Percentiles rank a stretch among this genome's conserved stretches.
Evolutionary conservation across 768 basidiomycete genomes (phyloP).

Genomic region (Melanogaster broomeanus): DNA sequence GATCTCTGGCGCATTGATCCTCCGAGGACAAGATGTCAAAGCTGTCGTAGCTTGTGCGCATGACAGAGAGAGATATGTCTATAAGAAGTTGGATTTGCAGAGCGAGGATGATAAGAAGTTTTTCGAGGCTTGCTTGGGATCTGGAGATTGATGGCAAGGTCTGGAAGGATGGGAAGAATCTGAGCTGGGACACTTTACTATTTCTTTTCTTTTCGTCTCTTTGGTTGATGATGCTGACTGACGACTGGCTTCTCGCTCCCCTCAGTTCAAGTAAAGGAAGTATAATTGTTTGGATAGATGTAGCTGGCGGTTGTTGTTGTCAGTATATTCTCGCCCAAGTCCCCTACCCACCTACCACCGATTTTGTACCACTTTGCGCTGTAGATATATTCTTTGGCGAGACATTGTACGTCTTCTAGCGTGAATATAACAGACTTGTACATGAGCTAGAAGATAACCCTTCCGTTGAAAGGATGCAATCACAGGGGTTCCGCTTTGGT

Average conservation of each 20-base stretch:
- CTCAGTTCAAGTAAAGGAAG: constrained; percentile 24
- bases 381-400: too few relatives aligned
- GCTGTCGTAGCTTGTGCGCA: constrained; percentile 80
- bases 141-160: constrained; percentile 84
- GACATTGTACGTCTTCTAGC: too few relatives aligned
- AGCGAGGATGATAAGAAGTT: constrained; percentile 82
- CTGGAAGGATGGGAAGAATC: constrained; percentile 91
- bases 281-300: constrained; percentile 21
- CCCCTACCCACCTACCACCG: too few relatives aligned
- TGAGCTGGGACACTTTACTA: constrained; percentile 43
- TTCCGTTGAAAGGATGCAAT: too few relatives aligned
- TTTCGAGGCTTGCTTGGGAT: constrained; percentile 98
- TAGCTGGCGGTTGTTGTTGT: constrained; percentile 22
- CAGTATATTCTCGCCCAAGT: not conserved
- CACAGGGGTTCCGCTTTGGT: too few relatives aligned
- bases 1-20: constrained; percentile 82
- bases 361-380: not conserved
- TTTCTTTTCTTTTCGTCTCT: too few relatives aligned
- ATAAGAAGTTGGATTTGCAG: constrained; percentile 72
- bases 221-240: not conserved
- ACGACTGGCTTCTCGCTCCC: not conserved
- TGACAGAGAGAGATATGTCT: constrained; percentile 89
- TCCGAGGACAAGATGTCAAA: constrained; percentile 74
- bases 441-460: too few relatives aligned
- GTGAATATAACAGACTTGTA: too few relatives aligned